Evolutionary conservation across 2,329 filamentous ascomycete genomes (phyloP), one percentile per base, ranked within the genome.

Genomic region (Penicillium fuscoglaucum): DNA sequence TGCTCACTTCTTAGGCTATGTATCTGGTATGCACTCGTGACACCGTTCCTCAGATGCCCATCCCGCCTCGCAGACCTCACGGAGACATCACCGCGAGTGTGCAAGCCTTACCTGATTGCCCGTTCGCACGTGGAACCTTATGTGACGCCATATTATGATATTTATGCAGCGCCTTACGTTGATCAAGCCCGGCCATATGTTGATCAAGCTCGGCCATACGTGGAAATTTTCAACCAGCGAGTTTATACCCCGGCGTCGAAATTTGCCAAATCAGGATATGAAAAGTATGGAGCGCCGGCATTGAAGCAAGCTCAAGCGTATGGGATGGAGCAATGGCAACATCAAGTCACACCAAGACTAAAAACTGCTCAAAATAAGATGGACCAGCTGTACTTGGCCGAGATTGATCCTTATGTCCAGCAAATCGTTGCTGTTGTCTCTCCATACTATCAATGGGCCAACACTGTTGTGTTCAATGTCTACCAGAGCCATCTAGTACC

Each of bases 11-110:
- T 48, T 61, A 93, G 93, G 69, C 75, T 97, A 45, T 75, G 88
- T 58, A 89, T 91, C 21, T 99, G 93, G 93, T 96, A 95, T 73
- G 83, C 87, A 37, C 87, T 98, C 63, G 75, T 92, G 61, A 95
- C 90, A 26, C 79, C 95, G 55, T 77, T 93, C 59, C 90, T 99
- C 73, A 86, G 88, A 61, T 99, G 93, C 74, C 93, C 93, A 13
- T 80, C 87, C 3, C 85, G 84, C 9, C 77, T 88, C 60, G 83
- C 87, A 29, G 82, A 85, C 28, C 84, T 95, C 69, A 84, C 85
- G 67, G 84, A 89, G 28, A 77, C 82, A 31, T 90, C 91, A 1
- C 90, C 93, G 0, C 83, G 79, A 63, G 84, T 98, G 61, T 99
- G 95, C 83, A 88, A 88, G 70, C 88, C 90, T 10, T 97, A 97